Base-by-base conservation (phyloP, 2,329 filamentous ascomycete genomes). In the Mycosphaerelloides madeirae region DNA sequence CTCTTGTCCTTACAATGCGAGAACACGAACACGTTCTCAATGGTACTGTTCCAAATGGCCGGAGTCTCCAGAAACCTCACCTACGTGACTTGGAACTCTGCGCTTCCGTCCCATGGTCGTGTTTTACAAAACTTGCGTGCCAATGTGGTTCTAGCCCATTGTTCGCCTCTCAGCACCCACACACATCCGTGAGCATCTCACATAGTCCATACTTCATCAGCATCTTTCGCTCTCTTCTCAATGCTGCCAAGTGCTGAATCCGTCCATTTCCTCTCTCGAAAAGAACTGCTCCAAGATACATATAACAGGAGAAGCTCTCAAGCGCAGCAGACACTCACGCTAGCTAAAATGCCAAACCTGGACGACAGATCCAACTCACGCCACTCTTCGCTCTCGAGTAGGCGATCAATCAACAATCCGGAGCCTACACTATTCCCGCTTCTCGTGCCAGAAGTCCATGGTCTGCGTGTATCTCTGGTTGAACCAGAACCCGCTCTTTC, bases 181-280 rank as follows among this genome's bases (percentile, higher is more conserved):
- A 18, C 6, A 32, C 33, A 18, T 3, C 33, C 33, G 11, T 18
- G 14, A 16, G n/a, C 33, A 16, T 16, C 33, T 35, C 19, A 14
- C 12, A 16, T 19, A 18, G 19, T 14, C 15, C n/a, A 12, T 6
- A 6, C 33, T 16, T 14, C 16, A 3, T 6, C 16, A 18, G 6
- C 3, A 12, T 14, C 33, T 6, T 19, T 18, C 9, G 9, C 11
- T 9, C 33, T 18, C 11, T 19, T n/a, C 13, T 6, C 37, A 31
- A 42, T 42, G 39, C 42, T 44, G 7, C 42, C 42, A 22, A 35
- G 42, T 25, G 42, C 35, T n/a, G 29, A 44, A 12, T 37, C 35
- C 7, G 42, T 32, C 3, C 22, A 33, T 19, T 33, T 38, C 12
- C 29, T 44, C 35, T 44, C 42, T 13, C 38, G 16, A 18, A 28